These are phyloP conservation scores for Dictyostelium brefeldianum DNA, from an alignment of 78 protist species.

Conservation along the genomic window DNA sequence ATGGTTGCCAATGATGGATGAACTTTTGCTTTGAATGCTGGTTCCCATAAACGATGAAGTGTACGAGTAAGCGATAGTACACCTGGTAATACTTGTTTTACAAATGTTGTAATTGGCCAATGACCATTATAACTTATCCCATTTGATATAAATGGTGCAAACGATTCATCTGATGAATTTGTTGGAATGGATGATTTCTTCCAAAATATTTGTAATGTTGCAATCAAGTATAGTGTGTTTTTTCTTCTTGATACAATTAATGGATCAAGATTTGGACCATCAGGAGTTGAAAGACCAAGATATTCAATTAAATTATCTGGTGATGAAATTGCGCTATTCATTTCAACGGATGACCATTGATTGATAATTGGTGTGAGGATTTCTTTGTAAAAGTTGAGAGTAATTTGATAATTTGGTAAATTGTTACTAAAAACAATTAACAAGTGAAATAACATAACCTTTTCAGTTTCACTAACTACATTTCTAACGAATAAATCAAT, in stretches of 20 bases:
- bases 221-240: neutral
- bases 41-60: constrained; percentile 57
- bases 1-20: neutral
- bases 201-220: constrained; percentile 59
- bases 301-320: constrained; percentile 28
- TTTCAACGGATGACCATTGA: constrained; percentile 12
- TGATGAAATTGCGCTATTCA: constrained; percentile 22
- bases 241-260: neutral
- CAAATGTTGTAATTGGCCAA: constrained; percentile 53
- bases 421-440: constrained; percentile 25
- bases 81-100: constrained; percentile 47
- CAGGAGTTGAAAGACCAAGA: neutral
- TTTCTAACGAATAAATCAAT: constrained; percentile 16
- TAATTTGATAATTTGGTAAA: constrained; percentile 17
- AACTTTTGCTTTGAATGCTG: neutral
- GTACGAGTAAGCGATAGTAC: constrained; percentile 16
- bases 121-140: constrained; percentile 57
- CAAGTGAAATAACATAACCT: constrained; percentile 48
- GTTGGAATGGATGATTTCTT: constrained; percentile 50
- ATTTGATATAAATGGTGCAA: constrained; percentile 57
- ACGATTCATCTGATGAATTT: neutral
- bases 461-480: constrained; percentile 17
- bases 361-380: constrained; percentile 19
- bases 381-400: constrained; percentile 22
- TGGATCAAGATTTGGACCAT: neutral